Percentiles rank a stretch among this genome's conserved stretches.
Conservation (phyloP, 805 yeast genomes). For the Clavispora phyllophila region DNA sequence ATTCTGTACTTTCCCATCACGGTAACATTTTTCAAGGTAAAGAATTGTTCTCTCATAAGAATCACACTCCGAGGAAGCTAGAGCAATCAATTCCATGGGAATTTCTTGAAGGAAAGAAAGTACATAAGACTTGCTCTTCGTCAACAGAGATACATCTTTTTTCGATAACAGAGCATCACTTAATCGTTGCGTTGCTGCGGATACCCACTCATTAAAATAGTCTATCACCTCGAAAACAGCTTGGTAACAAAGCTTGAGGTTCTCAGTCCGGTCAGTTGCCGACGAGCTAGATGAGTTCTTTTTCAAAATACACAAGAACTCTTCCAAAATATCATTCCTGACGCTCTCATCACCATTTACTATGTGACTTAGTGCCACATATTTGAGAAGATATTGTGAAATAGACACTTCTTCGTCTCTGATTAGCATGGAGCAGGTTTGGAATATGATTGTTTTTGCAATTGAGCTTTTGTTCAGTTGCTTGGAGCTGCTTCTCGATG, state of each 20-base stretch:
- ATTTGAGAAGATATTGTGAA: conserved; percentile 71
- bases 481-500: conserved; percentile 13
- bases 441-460: conserved; percentile 41
- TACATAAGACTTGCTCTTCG: conserved; percentile 29
- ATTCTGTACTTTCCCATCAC: conserved; percentile 29
- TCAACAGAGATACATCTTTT: conserved; percentile 17
- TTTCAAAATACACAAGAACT: conserved; percentile 53
- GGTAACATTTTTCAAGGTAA: conserved; percentile 72
- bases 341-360: conserved; percentile 39
- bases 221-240: conserved; percentile 76
- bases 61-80: conserved; percentile 74
- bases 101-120: conserved; percentile 47
- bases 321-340: conserved; percentile 46
- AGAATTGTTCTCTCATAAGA: conserved; percentile 84
- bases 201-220: conserved; percentile 76
- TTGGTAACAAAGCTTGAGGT: conserved; percentile 60
- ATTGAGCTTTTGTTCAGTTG: conserved; percentile 8
- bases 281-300: conserved; percentile 40
- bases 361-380: conserved; percentile 61
- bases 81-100: conserved; percentile 68
- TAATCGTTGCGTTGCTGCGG: conserved; percentile 30
- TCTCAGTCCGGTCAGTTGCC: conserved; percentile 49
- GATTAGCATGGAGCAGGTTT: conserved; percentile 58
- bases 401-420: conserved; percentile 67
- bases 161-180: conserved; percentile 19